These are phyloP conservation scores for Colletotrichum lini DNA, from an alignment of 2,329 filamentous ascomycete species.

Conservation along the genomic window DNA sequence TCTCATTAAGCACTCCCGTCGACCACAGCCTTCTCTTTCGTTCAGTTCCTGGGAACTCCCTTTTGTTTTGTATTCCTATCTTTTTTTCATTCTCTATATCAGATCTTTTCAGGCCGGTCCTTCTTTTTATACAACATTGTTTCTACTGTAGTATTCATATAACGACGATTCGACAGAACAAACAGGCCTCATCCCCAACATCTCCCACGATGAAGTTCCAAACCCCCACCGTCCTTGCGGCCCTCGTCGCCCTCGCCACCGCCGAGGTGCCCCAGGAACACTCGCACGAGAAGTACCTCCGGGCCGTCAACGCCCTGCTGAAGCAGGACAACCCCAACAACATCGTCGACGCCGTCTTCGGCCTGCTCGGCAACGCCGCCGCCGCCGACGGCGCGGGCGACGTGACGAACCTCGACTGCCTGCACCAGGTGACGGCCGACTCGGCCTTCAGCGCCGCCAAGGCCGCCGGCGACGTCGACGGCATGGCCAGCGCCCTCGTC, in stretches of 20 bases:
- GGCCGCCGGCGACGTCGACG: conserved; percentile 65
- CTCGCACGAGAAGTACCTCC: conserved; percentile 65
- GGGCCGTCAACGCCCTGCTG: conserved; percentile 59
- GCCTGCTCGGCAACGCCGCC: conserved; percentile 59
- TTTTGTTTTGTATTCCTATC: conserved; percentile 13
- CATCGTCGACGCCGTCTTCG: conserved; percentile 66
- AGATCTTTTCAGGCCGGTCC: conserved; percentile 42
- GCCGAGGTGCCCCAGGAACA: conserved; percentile 70
- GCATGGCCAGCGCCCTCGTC: conserved; percentile 67
- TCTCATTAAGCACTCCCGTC: conserved; percentile 30
- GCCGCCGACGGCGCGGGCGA: conserved; percentile 55
- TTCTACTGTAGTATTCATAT: conserved; percentile 3
- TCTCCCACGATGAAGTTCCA: conserved; percentile 40
- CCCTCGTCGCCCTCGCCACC: conserved; percentile 33
- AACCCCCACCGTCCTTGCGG: conserved; percentile 34
- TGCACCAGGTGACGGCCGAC: conserved; percentile 71
- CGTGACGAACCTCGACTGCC: conserved; percentile 65
- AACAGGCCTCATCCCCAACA: not conserved
- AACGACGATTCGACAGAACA: not conserved
- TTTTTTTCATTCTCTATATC: conserved; percentile 27
- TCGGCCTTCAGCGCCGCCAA: conserved; percentile 75
- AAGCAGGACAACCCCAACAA: conserved; percentile 66
- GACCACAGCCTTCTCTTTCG: conserved; percentile 34
- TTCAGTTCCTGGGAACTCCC: conserved; percentile 45
- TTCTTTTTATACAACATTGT: conserved; percentile 36